Evolutionary conservation across 2,329 filamentous ascomycete genomes (phyloP).

Genomic region (Alternaria consortialis): DNA sequence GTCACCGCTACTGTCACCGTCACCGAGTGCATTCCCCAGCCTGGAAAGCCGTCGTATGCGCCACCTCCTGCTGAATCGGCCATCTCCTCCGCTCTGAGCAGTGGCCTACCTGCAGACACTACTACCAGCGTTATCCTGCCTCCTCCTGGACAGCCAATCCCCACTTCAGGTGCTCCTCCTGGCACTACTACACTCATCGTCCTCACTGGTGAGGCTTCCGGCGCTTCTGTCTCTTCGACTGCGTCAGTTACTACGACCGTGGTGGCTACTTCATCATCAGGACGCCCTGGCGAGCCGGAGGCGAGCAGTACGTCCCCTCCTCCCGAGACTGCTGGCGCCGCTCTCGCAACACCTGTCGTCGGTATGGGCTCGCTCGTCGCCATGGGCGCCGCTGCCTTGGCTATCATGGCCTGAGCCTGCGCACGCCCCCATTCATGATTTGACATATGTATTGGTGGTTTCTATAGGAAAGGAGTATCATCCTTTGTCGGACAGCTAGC

Average conservation of each 20-base stretch:
- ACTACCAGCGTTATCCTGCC: constrained; percentile 17
- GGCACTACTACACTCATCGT: constrained; percentile 5
- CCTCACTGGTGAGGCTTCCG: background rate
- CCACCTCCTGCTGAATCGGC: constrained; percentile 26
- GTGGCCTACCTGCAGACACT: constrained; percentile 12
- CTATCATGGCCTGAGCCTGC: constrained; percentile 27
- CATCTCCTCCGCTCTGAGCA: constrained; percentile 22
- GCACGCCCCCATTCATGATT: constrained; percentile 1
- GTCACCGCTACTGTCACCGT: constrained; percentile 41
- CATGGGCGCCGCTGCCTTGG: constrained; percentile 33
- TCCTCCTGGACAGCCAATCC: constrained; percentile 14
- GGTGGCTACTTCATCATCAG: constrained; percentile 19
- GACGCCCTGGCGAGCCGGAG: constrained; percentile 16
- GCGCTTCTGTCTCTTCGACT: constrained; percentile 1
- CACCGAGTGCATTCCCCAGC: constrained; percentile 32
- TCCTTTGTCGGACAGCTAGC: constrained; percentile 23
- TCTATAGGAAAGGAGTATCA: constrained; percentile 12
- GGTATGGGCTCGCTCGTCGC: constrained; percentile 33
- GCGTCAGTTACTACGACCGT: constrained; percentile 3
- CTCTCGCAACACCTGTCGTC: constrained; percentile 28
- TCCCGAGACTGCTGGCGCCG: constrained; percentile 27
- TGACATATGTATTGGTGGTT: constrained; percentile 21
- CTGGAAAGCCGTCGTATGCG: constrained; percentile 7
- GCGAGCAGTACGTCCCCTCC: constrained; percentile 11
- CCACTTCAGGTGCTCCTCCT: constrained; percentile 13